Conservation (phyloP, 2,329 filamentous ascomycete genomes). For the Cordyceps tenuipes region DNA sequence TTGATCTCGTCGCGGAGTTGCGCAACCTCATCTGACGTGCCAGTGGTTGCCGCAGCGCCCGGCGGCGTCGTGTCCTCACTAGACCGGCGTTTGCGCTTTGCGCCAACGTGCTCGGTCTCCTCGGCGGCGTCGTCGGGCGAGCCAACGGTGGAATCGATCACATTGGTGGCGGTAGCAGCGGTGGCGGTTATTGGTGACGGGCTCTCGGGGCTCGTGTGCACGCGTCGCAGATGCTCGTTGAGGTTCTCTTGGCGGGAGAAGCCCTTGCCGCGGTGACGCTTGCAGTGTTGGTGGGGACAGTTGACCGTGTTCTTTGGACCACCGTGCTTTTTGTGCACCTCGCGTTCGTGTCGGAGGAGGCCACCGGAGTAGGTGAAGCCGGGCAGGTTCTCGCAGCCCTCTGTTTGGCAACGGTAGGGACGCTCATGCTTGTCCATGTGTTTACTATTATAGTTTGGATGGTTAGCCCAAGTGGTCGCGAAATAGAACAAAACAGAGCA, state of each 20-base stretch:
- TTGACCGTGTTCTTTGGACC: conserved; percentile 80
- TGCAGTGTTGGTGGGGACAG: conserved; percentile 81
- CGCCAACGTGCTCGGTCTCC: conserved; percentile 36
- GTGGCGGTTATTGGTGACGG: conserved; percentile 25
- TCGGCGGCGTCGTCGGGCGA: conserved; percentile 33
- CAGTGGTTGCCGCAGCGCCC: background rate
- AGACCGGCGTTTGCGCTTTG: conserved; percentile 39
- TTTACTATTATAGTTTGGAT: conserved; percentile 51
- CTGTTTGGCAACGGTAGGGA: conserved; percentile 75
- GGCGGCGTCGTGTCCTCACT: conserved; percentile 18
- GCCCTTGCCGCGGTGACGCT: conserved; percentile 77
- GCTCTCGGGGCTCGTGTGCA: conserved; percentile 55
- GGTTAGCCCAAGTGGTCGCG: conserved; percentile 10
- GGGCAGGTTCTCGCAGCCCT: conserved; percentile 82
- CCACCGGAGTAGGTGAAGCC: conserved; percentile 95
- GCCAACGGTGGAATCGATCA: conserved; percentile 13
- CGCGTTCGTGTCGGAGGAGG: conserved; percentile 79
- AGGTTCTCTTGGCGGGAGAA: conserved; percentile 93
- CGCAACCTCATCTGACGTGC: conserved; percentile 34
- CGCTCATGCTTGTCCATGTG: conserved; percentile 98
- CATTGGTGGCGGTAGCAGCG: conserved; percentile 16
- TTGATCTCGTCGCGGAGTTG: conserved; percentile 59
- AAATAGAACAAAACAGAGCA: conserved; percentile 4
- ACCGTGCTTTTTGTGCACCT: conserved; percentile 86
- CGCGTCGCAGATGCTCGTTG: conserved; percentile 83